Evolutionary conservation across 164 flowering plant genomes (phyloP), one percentile per base, ranked within the genome.

Genomic region (Sedum album): DNA sequence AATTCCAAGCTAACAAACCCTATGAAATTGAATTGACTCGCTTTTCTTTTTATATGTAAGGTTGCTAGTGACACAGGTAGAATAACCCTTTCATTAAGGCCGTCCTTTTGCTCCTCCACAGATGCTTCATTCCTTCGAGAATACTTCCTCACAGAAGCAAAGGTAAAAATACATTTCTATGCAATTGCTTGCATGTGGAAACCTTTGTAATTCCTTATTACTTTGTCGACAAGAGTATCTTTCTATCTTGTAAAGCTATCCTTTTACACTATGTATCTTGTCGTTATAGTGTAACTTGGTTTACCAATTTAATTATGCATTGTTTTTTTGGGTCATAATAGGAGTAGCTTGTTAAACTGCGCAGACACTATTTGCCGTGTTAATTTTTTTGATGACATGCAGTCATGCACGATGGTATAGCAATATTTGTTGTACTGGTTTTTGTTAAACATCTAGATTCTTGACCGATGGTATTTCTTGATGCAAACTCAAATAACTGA

Each of bases 121-220:
- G 91, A 90, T 79, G 86, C 91, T 23, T 92, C 99, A 21, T 88
- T 88, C 65, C 79, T 95, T 61, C 82, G 87, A 67, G 92, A 83
- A 57, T 88, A 83, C 76, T 95, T 90, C 77, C 66, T 76, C 31
- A 65, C 75, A 66, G 99, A 90, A 71, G 94, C 88, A 60, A 85
- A 88, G 98, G 97, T 91, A 70, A 69, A 70, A 57, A 33, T 28
- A 4, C 49, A 4, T 6, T 6, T 13, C 18, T 28, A 26, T 28
- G 30, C 60, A 25, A 23, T 55, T 11, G 18, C 33, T 14, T 30
- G 13, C 15, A 0, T 28, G 18, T 3, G 62, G 33, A 57, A 26
- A 33, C 13, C 10, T 57, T 57, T 26, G 2, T 28, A 28, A 33
- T 26, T 4, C 62, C 62, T 57, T 57, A 33, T 0, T 57, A 4